Base-by-base conservation (phyloP, 345 rosid genomes). In the Eucalyptus sp. region DNA sequence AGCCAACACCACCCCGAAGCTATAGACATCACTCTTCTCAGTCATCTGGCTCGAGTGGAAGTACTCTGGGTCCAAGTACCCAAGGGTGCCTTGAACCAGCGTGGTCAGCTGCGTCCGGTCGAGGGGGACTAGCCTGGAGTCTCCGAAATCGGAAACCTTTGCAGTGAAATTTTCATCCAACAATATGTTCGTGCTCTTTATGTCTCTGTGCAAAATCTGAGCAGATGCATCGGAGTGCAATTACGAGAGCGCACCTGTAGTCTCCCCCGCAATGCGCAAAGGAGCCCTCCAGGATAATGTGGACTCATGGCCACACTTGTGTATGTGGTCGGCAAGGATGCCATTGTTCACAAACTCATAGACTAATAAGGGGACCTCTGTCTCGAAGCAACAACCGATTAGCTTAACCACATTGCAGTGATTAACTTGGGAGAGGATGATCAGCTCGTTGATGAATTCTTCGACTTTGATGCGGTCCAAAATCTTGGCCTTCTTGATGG, bases 301-400 rank as follows among this genome's bases (percentile, higher is more conserved):
- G 56, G 92, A 86, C 27, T 66, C 89, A 7, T 87, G 88, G 88
- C 50, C 46, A 4, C 80, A 52, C 11, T 89, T 81, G 46, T 94
- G 94, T 14, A 94, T 64, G 88, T 93, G 94, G 10, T 91, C 90
- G 44, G 88, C 86, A 13, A 93, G 93, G 79, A 93, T 94, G n/a
- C 95, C 93, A 10, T 94, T 93, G 41, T 85, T 31, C 15, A 94
- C 85, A 43, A 91, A 91, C 87, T 93, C 94, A 51, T 92, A 92
- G 13, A 93, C 93, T 49, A 94, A 52, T 58, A 93, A 60, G 0
- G 94, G 96, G 33, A 94, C 94, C 37, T 88, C 90, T 2, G 92
- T 92, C 91, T 94, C 96, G 13, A 93, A 83, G 56, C 94, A 93
- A n/a, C 95, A 93, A 13, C 94, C 94, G n/a, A 93, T 76, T 49